Evolutionary conservation across 2,329 filamentous ascomycete genomes (phyloP).

Genomic region (Stromatinia cepivora): DNA sequence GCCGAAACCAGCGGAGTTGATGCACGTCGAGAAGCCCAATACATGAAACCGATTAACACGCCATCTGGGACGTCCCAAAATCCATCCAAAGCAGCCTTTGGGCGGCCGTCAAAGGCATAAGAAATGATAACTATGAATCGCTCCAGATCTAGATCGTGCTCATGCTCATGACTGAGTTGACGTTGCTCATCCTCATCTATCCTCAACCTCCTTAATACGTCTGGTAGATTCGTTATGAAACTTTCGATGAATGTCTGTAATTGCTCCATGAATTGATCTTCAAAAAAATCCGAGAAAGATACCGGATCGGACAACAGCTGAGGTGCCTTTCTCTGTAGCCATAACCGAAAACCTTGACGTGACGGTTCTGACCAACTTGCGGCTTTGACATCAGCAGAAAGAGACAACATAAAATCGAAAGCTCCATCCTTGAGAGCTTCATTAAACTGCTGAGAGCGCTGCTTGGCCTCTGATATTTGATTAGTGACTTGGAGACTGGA

Average conservation of each 20-base stretch:
- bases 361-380: slow-evolving; percentile 87
- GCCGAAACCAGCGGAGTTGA: slow-evolving; percentile 95
- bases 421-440: slow-evolving; percentile 83
- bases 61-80: slow-evolving; percentile 94
- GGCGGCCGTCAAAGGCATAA: slow-evolving; percentile 82
- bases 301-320: slow-evolving; percentile 66
- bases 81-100: slow-evolving; percentile 73
- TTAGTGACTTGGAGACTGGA: slow-evolving; percentile 21
- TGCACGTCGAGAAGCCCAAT: slow-evolving; percentile 93
- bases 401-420: slow-evolving; percentile 85
- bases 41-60: slow-evolving; percentile 90
- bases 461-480: slow-evolving; percentile 58
- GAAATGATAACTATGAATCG: slow-evolving; percentile 90
- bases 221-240: slow-evolving; percentile 93
- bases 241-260: slow-evolving; percentile 86
- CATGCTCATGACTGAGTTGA: slow-evolving; percentile 62
- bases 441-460: slow-evolving; percentile 71
- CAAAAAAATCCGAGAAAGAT: slow-evolving; percentile 71
- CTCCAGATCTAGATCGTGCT: slow-evolving; percentile 75
- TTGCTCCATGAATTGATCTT: slow-evolving; percentile 71
- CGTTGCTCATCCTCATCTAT: slow-evolving; percentile 88
- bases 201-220: slow-evolving; percentile 82
- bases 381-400: slow-evolving; percentile 77
- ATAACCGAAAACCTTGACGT: slow-evolving; percentile 76
- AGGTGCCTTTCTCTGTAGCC: slow-evolving; percentile 78